Percentiles rank a stretch among this genome's conserved stretches.
phyloP scores from a whole-genome alignment of 352 stramenopile species.

The Saprolegnia parasitica region DNA sequence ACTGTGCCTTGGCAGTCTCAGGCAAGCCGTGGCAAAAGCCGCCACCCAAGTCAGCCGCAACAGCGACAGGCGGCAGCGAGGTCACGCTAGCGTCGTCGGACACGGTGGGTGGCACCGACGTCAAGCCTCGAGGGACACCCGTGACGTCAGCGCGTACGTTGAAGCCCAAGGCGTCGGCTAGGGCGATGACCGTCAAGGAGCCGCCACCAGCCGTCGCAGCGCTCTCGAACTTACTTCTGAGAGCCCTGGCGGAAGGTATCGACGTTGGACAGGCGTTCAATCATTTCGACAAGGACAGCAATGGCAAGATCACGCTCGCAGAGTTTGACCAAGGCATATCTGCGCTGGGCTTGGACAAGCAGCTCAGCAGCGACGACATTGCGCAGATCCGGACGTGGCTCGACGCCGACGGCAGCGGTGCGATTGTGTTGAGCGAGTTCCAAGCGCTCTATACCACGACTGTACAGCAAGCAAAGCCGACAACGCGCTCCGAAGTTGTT shows the following conservation, averaged over 20 bases:
- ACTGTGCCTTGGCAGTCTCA: no score
- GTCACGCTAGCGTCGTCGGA: background rate
- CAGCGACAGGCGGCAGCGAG: no score
- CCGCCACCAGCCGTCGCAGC: conserved; percentile 33
- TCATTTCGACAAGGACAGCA: conserved; percentile 72
- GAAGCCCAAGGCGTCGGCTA: background rate
- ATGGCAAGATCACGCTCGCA: conserved; percentile 45
- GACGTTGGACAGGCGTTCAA: conserved; percentile 49
- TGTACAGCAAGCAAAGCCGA: conserved; percentile 15
- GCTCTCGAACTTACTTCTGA: conserved; percentile 43
- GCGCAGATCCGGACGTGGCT: background rate
- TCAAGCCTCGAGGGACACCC: background rate
- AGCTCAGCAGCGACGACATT: background rate
- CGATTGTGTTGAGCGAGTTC: conserved; percentile 57
- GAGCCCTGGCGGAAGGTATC: conserved; percentile 42
- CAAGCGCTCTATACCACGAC: conserved; percentile 31
- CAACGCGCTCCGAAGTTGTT: background rate
- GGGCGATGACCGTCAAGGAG: background rate
- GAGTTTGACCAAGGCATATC: conserved; percentile 41
- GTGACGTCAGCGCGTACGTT: background rate
- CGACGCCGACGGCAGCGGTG: conserved; percentile 38
- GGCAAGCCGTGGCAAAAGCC: background rate
- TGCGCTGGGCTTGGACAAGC: background rate
- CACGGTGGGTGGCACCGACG: no score
- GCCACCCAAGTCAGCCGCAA: no score